phyloP scores from a whole-genome alignment of 148 eudicot species.

The Linanthus parryae region DNA sequence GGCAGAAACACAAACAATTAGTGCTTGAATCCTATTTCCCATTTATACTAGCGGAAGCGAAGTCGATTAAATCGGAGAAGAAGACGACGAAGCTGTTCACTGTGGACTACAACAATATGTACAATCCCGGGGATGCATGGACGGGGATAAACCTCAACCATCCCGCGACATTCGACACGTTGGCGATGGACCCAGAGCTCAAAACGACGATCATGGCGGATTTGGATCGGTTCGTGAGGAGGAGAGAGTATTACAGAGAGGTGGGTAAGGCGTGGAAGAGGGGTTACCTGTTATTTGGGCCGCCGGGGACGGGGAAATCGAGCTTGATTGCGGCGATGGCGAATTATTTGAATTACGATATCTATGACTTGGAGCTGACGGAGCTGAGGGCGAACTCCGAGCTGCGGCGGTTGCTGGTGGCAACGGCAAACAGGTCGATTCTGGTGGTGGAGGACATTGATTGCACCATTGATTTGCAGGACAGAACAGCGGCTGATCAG shows the following conservation, averaged over 20 bases:
- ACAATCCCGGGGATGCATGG: constrained; percentile 8
- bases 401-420: constrained; percentile 17
- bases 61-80: constrained; percentile 4
- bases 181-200: constrained; percentile 15
- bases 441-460: constrained; percentile 33
- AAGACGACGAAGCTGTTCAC: constrained; percentile 19
- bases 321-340: constrained; percentile 25
- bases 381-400: constrained; percentile 14
- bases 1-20: constrained; percentile 14
- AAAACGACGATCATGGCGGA: constrained; percentile 14
- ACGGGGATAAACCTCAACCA: constrained; percentile 18
- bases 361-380: constrained; percentile 24
- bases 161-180: constrained; percentile 19
- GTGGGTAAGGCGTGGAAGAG: constrained; percentile 33
- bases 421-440: constrained; percentile 22
- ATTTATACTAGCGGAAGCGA: constrained; percentile 9
- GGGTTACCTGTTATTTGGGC: constrained; percentile 21
- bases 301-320: constrained; percentile 25
- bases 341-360: constrained; percentile 21
- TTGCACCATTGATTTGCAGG: constrained; percentile 22
- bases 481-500: background rate
- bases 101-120: background rate
- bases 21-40: constrained; percentile 12
- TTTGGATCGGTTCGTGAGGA: constrained; percentile 20
- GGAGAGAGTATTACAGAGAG: constrained; percentile 17